Base-by-base conservation (phyloP, 495 filamentous ascomycete genomes). In the Neurospora tetraspora region DNA sequence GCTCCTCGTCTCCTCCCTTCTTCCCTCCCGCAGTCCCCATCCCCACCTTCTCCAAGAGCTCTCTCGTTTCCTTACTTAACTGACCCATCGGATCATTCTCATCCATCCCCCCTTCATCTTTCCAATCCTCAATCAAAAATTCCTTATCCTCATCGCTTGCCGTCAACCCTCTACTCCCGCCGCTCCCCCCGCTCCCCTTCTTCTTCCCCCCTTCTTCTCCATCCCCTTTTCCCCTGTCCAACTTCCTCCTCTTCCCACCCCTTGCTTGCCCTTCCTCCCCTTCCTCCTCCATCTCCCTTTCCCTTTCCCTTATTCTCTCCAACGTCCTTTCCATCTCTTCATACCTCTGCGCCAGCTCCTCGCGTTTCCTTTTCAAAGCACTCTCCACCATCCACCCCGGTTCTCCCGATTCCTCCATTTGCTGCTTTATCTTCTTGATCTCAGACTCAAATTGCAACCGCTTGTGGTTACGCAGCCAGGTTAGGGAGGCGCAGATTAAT, bases 381-480 rank as follows among this genome's bases (percentile, higher is more conserved):
- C 91, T 91, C 76, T 97, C 91, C 8, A 92, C 80, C 81, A 98
- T 91, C 96, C 96, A 99, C 36, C 90, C 89, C 12, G 96, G 96
- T 74, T 97, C 95, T 76, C 91, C 89, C 37, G 87, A 86, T 34
- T 2, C 53, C 27, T 65, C 53, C 78, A 92, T 91, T 77, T 77
- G 82, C 71, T 76, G 70, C 2, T 74, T 76, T 4, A 75, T 76
- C 2, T 76, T 73, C 1, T 79, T 65, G 69, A 82, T 78, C 1
- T 77, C 84, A 37, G 76, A 84, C 69, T 93, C 88, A 72, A 94
- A 90, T 0, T 74, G 82, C 72, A 86, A 86, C 40, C 88, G 87
- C 81, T 97, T 95, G 81, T 94, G 88, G 75, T 94, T 89, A 65
- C 96, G 91, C 10, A 98, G 85, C 96, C 96, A 99, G 2, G 96